A percentile compares a stretch with the other conserved stretches of the same genome.
phyloP scores from a whole-genome alignment of 768 basidiomycete genomes.

The Hypholoma fasciculare region DNA sequence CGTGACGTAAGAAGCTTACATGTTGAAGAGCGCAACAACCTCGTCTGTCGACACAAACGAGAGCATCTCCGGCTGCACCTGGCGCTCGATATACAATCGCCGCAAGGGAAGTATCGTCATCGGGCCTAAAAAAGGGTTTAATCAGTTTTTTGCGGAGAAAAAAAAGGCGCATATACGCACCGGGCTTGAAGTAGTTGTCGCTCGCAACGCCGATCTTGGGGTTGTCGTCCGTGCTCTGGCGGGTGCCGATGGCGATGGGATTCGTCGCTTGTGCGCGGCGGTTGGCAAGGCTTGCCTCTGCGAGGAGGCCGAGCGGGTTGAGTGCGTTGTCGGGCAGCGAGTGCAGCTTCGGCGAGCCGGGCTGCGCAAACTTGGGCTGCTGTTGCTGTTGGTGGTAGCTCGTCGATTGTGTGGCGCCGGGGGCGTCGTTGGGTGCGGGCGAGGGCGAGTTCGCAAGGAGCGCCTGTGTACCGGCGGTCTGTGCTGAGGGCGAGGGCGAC shows the following conservation, averaged over 20 bases:
- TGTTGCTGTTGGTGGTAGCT: constrained; percentile 25
- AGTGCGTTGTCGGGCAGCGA: constrained; percentile 89
- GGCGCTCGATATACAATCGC: constrained; percentile 81
- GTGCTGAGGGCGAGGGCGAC: constrained; percentile 69
- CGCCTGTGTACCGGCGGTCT: constrained; percentile 56
- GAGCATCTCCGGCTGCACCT: constrained; percentile 92
- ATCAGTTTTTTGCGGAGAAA: background rate
- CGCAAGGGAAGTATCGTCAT: constrained; percentile 87
- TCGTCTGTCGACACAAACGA: constrained; percentile 87
- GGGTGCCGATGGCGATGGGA: constrained; percentile 38
- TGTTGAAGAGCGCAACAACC: constrained; percentile 87
- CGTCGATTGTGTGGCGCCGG: constrained; percentile 10
- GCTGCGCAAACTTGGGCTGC: constrained; percentile 26
- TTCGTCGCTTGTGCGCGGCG: constrained; percentile 56
- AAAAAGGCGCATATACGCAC: constrained; percentile 34
- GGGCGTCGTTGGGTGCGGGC: constrained; percentile 34
- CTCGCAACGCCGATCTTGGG: constrained; percentile 78
- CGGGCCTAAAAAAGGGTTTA: constrained; percentile 52
- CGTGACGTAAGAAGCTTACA: constrained; percentile 49
- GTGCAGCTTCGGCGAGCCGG: constrained; percentile 83
- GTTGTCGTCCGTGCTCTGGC: constrained; percentile 34
- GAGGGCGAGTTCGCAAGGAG: constrained; percentile 53
- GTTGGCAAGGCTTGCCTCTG: constrained; percentile 84
- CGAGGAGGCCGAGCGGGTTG: constrained; percentile 90
- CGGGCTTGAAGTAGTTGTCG: constrained; percentile 90